A percentile compares a stretch with the other conserved stretches of the same genome.
Conservation (phyloP, 306 rosid genomes). For the Glycine soja region DNA sequence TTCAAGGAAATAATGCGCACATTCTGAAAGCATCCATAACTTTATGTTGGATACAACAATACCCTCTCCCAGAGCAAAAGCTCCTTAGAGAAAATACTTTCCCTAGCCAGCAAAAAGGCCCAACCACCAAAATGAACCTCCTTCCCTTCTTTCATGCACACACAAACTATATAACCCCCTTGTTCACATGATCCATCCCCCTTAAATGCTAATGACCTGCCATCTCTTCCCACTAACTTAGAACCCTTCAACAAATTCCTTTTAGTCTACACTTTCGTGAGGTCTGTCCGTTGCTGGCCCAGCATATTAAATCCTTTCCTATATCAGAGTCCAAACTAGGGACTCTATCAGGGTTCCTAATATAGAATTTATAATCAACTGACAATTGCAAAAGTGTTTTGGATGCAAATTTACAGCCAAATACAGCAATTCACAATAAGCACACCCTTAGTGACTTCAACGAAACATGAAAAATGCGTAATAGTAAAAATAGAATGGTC, state of each 20-base stretch:
- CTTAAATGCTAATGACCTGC: too few relatives aligned
- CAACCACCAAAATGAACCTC: neutral
- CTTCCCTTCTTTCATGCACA: neutral
- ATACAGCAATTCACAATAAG: too few relatives aligned
- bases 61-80: neutral
- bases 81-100: neutral
- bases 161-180: too few relatives aligned
- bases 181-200: too few relatives aligned
- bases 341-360: neutral
- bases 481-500: constrained; percentile 8
- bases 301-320: too few relatives aligned
- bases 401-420: neutral
- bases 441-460: neutral
- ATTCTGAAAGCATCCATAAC: constrained; percentile 2
- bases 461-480: constrained; percentile 21
- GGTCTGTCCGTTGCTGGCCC: too few relatives aligned
- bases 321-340: too few relatives aligned
- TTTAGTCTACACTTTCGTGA: too few relatives aligned
- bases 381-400: neutral
- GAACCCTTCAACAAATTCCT: too few relatives aligned
- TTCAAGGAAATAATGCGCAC: constrained; percentile 38
- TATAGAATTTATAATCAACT: constrained; percentile 4
- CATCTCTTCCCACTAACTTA: too few relatives aligned
- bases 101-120: neutral
- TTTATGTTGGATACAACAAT: neutral